Conservation (phyloP, 164 flowering plant genomes). For the Echeveria elegans region DNA sequence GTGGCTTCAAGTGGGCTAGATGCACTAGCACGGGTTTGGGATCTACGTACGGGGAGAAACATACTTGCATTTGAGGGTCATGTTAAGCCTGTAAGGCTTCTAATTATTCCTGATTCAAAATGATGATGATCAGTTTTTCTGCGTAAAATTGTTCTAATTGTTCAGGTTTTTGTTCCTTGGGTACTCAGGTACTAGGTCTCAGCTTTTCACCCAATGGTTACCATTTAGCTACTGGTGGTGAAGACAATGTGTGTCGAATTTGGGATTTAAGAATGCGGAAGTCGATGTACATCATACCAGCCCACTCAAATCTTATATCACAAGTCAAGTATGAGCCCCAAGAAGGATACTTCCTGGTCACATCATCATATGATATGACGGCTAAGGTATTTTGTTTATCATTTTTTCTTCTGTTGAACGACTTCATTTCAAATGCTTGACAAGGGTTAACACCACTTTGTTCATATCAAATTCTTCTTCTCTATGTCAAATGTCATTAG, state of each 20-base stretch:
- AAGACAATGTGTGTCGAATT: conserved; percentile 87
- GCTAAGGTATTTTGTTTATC: conserved; percentile 49
- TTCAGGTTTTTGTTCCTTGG: background rate
- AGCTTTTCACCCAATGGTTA: conserved; percentile 95
- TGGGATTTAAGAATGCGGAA: conserved; percentile 93
- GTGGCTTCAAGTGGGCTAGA: conserved; percentile 93
- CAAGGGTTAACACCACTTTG: background rate
- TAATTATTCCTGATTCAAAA: background rate
- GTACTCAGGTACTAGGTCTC: conserved; percentile 58
- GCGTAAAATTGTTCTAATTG: background rate
- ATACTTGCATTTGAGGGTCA: conserved; percentile 93
- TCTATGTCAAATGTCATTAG: conserved; percentile 28
- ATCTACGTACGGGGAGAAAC: conserved; percentile 89
- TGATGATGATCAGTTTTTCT: background rate
- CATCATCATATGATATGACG: conserved; percentile 85
- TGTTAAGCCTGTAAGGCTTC: conserved; percentile 68
- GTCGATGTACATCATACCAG: conserved; percentile 76
- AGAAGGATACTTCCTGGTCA: conserved; percentile 84
- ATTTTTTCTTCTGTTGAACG: background rate
- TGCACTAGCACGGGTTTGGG: conserved; percentile 97
- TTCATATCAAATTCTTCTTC: background rate
- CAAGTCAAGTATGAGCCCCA: conserved; percentile 93
- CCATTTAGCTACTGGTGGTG: conserved; percentile 90
- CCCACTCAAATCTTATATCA: conserved; percentile 85
- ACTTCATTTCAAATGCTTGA: background rate